Evolutionary conservation across 768 basidiomycete species (phyloP).

Genomic region (Boletus eberwhitei): DNA sequence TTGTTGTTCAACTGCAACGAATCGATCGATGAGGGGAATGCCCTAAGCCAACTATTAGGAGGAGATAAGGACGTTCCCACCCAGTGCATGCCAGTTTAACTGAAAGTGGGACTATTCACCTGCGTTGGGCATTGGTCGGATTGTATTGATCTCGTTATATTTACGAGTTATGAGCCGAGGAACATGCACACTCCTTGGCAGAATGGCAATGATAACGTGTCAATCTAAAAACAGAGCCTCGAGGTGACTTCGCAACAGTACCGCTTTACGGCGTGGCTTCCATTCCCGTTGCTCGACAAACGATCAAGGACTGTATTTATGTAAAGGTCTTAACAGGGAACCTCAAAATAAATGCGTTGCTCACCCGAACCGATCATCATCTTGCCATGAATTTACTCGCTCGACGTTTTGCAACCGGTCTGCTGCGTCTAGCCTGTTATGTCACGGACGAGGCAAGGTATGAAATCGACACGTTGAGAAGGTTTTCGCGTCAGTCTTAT

Average conservation of each 20-base stretch:
- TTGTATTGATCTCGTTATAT: too few relatives aligned
- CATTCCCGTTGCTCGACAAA: background rate
- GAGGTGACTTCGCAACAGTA: too few relatives aligned
- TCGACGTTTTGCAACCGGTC: background rate
- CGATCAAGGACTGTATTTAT: background rate
- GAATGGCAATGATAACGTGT: too few relatives aligned
- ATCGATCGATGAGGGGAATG: too few relatives aligned
- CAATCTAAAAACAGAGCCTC: too few relatives aligned
- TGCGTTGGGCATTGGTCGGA: too few relatives aligned
- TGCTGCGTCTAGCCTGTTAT: background rate
- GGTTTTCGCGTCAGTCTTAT: background rate
- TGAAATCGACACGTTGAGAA: background rate
- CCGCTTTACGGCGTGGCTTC: background rate
- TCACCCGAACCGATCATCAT: background rate
- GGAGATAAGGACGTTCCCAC: background rate
- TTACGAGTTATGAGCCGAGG: too few relatives aligned
- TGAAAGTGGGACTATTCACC: too few relatives aligned
- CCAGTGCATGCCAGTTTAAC: background rate
- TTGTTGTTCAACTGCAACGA: too few relatives aligned
- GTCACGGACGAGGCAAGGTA: constrained; percentile 3
- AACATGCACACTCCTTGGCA: too few relatives aligned
- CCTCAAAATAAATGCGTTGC: background rate
- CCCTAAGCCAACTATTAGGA: background rate
- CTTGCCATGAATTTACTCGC: background rate
- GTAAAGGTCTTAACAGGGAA: background rate